Evolutionary conservation across 805 yeast species (phyloP), one percentile per base, ranked within the genome.

Genomic region (Saccharomyces eubayanus): DNA sequence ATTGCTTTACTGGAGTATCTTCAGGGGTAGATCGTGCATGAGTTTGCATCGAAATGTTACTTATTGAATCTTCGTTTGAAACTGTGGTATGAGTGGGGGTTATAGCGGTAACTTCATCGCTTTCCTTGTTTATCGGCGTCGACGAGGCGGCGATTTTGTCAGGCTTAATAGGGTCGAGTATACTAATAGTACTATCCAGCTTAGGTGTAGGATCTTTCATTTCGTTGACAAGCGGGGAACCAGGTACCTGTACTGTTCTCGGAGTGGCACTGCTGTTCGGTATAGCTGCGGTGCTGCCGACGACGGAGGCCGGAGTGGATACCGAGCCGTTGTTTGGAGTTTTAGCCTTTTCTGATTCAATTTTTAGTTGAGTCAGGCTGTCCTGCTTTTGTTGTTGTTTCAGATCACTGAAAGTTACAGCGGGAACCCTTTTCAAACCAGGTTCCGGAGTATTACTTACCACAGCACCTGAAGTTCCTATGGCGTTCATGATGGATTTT

Each of bases 391-490:
- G 47, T 21, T 20, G 49, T n/a, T 31, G 45, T 29, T 29, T 61
- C 4, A 65, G 60, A 52, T 62, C 67, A 46, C 64, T 64, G 51
- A 68, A 68, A 1, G 68, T 65, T 16, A 68, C 72, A 2, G 65
- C 61, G 3, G 71, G 69, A 8, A 62, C 66, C 47, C 70, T 58
- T 53, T 66, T 66, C 51, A 67, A 49, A 1, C 68, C 71, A 5
- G 67, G 61, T 43, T 65, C 70, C 2, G 72, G 72, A 5, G 69
- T 65, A 46, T 67, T 65, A 27, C 61, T 61, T 9, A 68, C 66
- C 14, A 68, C 69, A 6, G 71, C 71, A 8, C 71, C 72, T 2
- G 71, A 66, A 11, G 64, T 64, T 0, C 71, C 71, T 47, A 67
- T 64, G 0, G 54, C 64, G 51, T 68, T 68, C 71, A 68, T 68